These are phyloP conservation scores for Phalaenopsis aphrodite DNA, from an alignment of 106 monocot genomes.

Conservation along the genomic window DNA sequence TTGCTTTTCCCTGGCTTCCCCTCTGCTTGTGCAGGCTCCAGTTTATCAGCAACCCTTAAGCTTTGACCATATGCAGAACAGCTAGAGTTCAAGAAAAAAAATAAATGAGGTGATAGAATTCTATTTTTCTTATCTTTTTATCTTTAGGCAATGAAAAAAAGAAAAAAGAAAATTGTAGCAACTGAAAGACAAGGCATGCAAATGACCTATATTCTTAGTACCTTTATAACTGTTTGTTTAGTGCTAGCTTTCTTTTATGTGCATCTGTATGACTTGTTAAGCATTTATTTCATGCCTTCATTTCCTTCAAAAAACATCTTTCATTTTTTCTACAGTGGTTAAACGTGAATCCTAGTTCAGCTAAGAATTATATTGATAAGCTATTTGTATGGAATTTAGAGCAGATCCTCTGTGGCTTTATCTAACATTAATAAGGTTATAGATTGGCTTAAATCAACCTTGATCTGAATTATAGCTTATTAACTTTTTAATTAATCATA, in stretches of 20 bases:
- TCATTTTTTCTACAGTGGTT: no score
- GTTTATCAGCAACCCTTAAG: conserved; percentile 62
- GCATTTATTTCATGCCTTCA: background rate
- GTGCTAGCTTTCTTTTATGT: background rate
- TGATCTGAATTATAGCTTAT: no score
- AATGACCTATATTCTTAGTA: background rate
- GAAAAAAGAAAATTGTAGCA: background rate
- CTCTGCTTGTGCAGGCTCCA: conserved; percentile 3
- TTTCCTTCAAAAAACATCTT: background rate
- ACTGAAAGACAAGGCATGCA: background rate
- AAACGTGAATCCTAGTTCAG: no score
- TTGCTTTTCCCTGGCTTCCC: background rate
- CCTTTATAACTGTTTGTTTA: background rate
- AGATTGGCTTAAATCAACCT: no score
- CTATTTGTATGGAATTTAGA: no score
- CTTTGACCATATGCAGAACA: conserved; percentile 42
- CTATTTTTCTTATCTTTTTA: background rate
- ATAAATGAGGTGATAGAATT: background rate
- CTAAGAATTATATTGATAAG: no score
- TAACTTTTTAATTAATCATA: no score
- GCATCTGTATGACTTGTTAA: conserved; percentile 1
- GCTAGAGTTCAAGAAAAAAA: conserved; percentile 10
- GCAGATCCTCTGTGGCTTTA: no score
- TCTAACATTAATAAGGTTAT: no score
- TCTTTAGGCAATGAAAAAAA: background rate